These are phyloP conservation scores for Eucalyptus caleyi DNA, from an alignment of 345 rosid species.

Conservation along the genomic window DNA sequence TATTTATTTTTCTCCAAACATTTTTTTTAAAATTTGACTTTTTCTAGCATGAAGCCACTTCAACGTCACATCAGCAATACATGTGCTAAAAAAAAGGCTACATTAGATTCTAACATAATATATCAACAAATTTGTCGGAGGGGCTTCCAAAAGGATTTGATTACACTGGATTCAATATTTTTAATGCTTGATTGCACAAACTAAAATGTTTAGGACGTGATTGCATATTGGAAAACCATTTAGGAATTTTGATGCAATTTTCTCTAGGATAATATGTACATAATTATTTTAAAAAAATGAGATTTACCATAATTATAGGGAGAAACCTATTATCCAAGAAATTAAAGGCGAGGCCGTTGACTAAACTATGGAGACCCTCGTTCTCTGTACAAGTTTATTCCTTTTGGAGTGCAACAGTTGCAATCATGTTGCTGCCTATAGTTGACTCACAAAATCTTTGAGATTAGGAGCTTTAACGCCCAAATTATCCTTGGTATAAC, in stretches of 20 bases:
- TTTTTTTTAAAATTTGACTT: neutral
- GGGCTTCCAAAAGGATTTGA: neutral
- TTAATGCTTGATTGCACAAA: neutral
- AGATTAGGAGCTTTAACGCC: neutral
- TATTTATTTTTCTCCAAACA: neutral
- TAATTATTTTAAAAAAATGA: neutral
- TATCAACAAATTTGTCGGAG: neutral
- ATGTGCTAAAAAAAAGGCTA: neutral
- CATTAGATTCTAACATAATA: neutral
- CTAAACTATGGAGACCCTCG: constrained; percentile 2
- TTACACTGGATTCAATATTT: neutral
- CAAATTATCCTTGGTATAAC: neutral
- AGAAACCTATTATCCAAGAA: neutral
- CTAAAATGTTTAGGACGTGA: neutral
- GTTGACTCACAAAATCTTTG: neutral
- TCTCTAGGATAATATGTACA: neutral
- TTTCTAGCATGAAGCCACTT: neutral
- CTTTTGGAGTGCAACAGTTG: neutral
- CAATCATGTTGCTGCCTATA: neutral
- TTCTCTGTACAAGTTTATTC: neutral
- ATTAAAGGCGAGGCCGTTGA: neutral
- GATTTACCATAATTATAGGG: constrained; percentile 6
- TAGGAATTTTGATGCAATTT: neutral
- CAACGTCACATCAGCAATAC: neutral
- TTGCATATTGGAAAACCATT: neutral